Evolutionary conservation across 2,329 filamentous ascomycete species (phyloP), one percentile per base, ranked within the genome.

Genomic region (Fusarium camptoceras): DNA sequence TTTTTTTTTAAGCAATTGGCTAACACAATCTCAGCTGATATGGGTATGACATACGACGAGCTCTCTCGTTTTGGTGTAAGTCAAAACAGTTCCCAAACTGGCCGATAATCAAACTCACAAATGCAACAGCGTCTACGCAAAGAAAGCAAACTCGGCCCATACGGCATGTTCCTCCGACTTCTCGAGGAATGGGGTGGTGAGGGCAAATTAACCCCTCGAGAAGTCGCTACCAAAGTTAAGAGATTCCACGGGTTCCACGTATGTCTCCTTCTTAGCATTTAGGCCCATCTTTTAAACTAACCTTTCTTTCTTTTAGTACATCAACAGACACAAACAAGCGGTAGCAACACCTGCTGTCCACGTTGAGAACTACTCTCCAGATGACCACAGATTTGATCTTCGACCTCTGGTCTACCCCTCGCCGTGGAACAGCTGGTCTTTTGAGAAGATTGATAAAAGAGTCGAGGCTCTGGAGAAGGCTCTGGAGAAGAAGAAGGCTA

Each of bases 11-110:
- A 42, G 28, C n/a, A 8, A 24, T 27, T n/a, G 1, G 15, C 27
- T 63, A 50, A 63, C 31, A 27, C 18, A 20, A 34, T 28, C 47
- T 31, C 27, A 66, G 75, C 68, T n/a, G 79, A 81, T 34, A 83
- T 83, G 82, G 81, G 81, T 9, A 77, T 83, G 70, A 83, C 81
- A 1, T 83, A 83, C 55, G 73, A 75, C 28, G 81, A 83, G 60
- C 76, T 83, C 3, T 78, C 79, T 15, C 73, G 76, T 11, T 83
- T 83, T 43, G 81, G 82, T 6, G 57, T 64, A 47, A 64, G 61
- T 46, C 4, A 20, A 42, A 24, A 8, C 14, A 50, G 15, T 14
- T 20, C 31, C 8, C 6, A 37, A 11, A 20, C 6, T 25, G 16
- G 24, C 1, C 9, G 15, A 34, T 10, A 22, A 18, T 18, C 15